Base-by-base conservation (phyloP, 352 stramenopile species). In the Phytopythium cucurbitacearum region DNA sequence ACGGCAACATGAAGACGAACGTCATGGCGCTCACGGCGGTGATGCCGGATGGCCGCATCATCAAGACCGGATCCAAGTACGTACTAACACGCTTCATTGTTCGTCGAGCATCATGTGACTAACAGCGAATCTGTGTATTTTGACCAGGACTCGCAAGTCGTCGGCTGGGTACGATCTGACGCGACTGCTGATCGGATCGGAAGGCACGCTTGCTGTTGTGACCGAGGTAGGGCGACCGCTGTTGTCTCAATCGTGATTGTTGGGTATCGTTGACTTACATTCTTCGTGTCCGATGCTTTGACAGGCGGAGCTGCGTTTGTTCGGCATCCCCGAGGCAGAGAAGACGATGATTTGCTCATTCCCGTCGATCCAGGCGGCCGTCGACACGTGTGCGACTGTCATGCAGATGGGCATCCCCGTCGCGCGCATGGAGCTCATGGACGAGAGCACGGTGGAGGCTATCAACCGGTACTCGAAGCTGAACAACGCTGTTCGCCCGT, bases 1-100 rank as follows among this genome's bases (percentile, higher is more conserved):
- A 97, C 57, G 95, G 95, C 36, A 98, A 97, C 56, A 99, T 99
- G 96, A 86, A 96, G 62, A 92, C 97, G 33, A 98, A 98, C 57
- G 91, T 99, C 21, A 71, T 99, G 56, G 75, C 57, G 28, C 59
- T 99, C 11, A 97, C 91, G 52, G 91, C 77, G 33, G 94, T 99
- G n/a, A 78, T 98, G 60, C 70, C 87, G 10, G 85, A 94, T 69
- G 89, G 86, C 7, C 63, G 77, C 0, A 84, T 97, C 33, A 81
- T 94, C 42, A 79, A 86, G 56, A 97, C 89, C 1, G 95, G 94
- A 6, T 91, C 80, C 42, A 91, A 89, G 73, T 84, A 66, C 33
- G 64, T 44, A 57, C 11, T 33, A 13, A 3, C 4, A 8, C 16
- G 11, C 32, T 33, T 45, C 12, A 6, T 45, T 28, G 5, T 8